Evolutionary conservation across 169 alveolate species (phyloP).

Genomic region (Plasmodium gaboni): DNA sequence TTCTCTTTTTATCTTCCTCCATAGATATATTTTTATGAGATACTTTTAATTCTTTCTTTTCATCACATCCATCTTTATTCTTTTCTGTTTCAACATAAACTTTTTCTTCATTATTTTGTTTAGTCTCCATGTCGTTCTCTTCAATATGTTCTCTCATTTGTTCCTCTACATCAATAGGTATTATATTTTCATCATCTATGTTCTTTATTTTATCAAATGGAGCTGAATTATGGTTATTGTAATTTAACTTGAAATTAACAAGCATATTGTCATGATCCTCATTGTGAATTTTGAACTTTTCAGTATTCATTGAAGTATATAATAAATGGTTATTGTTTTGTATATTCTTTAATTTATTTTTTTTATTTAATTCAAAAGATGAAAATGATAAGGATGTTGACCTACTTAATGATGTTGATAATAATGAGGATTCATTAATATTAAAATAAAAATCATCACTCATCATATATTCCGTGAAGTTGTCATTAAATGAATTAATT

Average conservation of each 20-base stretch:
- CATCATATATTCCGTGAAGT: conserved; percentile 10
- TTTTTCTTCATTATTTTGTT: not conserved
- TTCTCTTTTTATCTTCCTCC: not conserved
- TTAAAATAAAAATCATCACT: conserved; percentile 39
- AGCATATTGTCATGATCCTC: conserved; percentile 15
- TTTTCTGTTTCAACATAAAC: not conserved
- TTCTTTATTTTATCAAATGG: not conserved
- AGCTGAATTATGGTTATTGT: not conserved
- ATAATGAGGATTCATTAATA: conserved; percentile 5
- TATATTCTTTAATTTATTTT: not conserved
- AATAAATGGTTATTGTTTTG: conserved; percentile 8
- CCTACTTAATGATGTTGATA: too few relatives aligned
- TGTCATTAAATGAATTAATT: conserved; percentile 10
- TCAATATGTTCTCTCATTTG: not conserved
- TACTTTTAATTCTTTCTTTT: not conserved
- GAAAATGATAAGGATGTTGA: not conserved
- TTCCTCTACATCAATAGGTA: not conserved
- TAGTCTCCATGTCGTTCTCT: not conserved
- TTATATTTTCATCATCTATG: not conserved
- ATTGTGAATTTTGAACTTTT: not conserved
- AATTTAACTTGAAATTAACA: conserved; percentile 20
- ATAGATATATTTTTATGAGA: not conserved
- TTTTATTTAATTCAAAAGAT: conserved; percentile 9
- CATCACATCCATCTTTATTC: not conserved
- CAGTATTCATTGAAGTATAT: not conserved